Evolutionary conservation across 2,329 filamentous ascomycete genomes (phyloP).

Genomic region (Albophoma yamanashiensis): DNA sequence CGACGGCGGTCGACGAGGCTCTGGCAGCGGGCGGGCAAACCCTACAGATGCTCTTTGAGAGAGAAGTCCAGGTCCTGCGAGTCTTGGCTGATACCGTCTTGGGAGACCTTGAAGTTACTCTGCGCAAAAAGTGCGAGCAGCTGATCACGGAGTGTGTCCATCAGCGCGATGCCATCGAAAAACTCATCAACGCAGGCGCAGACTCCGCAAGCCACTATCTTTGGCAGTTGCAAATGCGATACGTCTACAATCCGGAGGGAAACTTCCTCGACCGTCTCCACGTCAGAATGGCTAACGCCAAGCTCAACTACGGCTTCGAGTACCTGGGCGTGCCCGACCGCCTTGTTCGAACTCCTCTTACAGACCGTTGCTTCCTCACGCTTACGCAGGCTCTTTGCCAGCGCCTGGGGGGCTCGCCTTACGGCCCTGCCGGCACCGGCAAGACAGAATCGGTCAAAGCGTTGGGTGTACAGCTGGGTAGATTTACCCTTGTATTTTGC

Average conservation of each 20-base stretch:
- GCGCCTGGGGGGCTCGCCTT: slow-evolving; percentile 89
- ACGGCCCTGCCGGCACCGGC: slow-evolving; percentile 93
- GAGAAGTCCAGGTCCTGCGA: slow-evolving; percentile 75
- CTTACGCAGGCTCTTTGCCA: slow-evolving; percentile 94
- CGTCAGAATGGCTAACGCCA: slow-evolving; percentile 95
- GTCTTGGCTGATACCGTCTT: slow-evolving; percentile 83
- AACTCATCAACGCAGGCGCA: slow-evolving; percentile 67
- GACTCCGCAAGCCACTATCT: slow-evolving; percentile 69
- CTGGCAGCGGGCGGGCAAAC: slow-evolving; percentile 61
- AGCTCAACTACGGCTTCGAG: slow-evolving; percentile 92
- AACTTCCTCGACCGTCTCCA: slow-evolving; percentile 73
- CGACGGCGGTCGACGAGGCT: slow-evolving; percentile 70
- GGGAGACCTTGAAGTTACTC: slow-evolving; percentile 75
- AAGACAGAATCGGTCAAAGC: slow-evolving; percentile 99
- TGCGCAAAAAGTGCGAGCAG: slow-evolving; percentile 95
- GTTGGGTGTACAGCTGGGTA: slow-evolving; percentile 86
- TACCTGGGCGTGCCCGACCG: slow-evolving; percentile 95
- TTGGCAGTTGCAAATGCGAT: slow-evolving; percentile 96
- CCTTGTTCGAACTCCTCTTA: slow-evolving; percentile 91
- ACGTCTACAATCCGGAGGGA: slow-evolving; percentile 75
- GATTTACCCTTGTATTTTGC: slow-evolving; percentile 97
- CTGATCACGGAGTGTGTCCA: slow-evolving; percentile 98
- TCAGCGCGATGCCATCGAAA: slow-evolving; percentile 87
- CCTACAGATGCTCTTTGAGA: slow-evolving; percentile 63
- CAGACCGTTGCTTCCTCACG: slow-evolving; percentile 95